These are phyloP conservation scores for Wickerhamomyces subpelliculosus DNA, from an alignment of 805 yeast genomes.

Conservation along the genomic window DNA sequence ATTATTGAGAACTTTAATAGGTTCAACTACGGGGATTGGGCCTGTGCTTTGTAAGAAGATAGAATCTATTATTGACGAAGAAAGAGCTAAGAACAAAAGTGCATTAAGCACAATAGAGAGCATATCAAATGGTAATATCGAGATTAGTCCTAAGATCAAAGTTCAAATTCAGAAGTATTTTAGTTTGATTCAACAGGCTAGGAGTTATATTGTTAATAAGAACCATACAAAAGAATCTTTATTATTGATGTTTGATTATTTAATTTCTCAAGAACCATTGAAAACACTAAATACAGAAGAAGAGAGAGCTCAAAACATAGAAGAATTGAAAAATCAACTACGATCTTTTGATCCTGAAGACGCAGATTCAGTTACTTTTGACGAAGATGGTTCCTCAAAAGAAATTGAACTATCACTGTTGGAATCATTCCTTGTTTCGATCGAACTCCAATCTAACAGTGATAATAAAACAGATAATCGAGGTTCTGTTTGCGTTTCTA, in stretches of 20 bases:
- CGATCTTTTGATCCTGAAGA: constrained; percentile 28
- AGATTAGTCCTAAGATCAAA: too few relatives aligned
- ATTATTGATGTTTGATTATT: constrained; percentile 8
- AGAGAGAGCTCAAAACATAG: constrained; percentile 28
- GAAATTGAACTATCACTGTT: constrained; percentile 18
- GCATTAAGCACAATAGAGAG: constrained; percentile 1
- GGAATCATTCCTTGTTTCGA: constrained; percentile 28
- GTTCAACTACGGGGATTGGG: constrained; percentile 68
- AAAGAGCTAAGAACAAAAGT: background rate
- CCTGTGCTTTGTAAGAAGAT: constrained; percentile 23
- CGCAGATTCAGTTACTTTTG: constrained; percentile 8
- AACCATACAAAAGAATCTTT: constrained; percentile 1
- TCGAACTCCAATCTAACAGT: constrained; percentile 27
- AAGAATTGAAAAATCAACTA: constrained; percentile 33
- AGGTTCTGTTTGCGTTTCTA: constrained; percentile 51
- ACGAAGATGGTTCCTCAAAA: constrained; percentile 1
- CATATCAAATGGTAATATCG: too few relatives aligned
- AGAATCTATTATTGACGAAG: background rate
- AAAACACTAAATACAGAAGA: constrained; percentile 13
- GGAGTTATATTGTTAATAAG: background rate
- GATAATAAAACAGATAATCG: constrained; percentile 17
- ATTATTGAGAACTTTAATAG: constrained; percentile 45
- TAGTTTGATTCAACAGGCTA: background rate
- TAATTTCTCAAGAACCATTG: constrained; percentile 2
- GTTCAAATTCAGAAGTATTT: background rate